A percentile compares a stretch with the other conserved stretches of the same genome.
Conservation (phyloP, 345 rosid species). For the Rhodomyrtus tomentosa region DNA sequence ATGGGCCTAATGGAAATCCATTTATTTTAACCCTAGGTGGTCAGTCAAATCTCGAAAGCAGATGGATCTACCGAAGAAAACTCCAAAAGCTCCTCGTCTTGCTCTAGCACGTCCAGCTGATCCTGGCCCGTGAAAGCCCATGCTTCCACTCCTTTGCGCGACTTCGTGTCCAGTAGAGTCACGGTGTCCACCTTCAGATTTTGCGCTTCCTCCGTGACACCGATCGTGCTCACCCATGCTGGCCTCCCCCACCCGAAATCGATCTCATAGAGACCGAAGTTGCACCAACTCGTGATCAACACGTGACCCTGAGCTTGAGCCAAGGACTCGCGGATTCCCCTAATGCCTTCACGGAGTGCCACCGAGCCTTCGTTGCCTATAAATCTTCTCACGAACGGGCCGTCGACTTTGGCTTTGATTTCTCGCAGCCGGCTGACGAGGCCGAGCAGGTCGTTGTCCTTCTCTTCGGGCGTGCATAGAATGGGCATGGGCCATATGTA, state of each 20-base stretch:
- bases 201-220: neutral
- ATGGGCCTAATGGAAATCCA: neutral
- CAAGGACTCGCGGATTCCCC: no score
- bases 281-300: conserved; percentile 1
- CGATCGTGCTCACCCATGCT: neutral
- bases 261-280: neutral
- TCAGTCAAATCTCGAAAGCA: neutral
- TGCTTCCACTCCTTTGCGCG: neutral
- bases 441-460: neutral
- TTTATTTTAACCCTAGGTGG: neutral
- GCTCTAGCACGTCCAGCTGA: neutral
- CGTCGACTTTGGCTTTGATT: neutral
- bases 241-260: conserved; percentile 21
- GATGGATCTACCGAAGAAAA: neutral
- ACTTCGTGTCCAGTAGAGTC: neutral
- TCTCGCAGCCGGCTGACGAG: neutral
- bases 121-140: neutral
- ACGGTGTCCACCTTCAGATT: neutral
- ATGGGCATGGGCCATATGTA: neutral
- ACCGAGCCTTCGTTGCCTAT: no score
- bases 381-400: no score
- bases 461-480: no score
- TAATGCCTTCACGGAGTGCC: no score
- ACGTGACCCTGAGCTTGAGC: no score
- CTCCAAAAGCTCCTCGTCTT: neutral